Evolutionary conservation across 1,284 basidiomycete genomes (phyloP), one percentile per base, ranked within the genome.

Genomic region (Ustilago sp.): DNA sequence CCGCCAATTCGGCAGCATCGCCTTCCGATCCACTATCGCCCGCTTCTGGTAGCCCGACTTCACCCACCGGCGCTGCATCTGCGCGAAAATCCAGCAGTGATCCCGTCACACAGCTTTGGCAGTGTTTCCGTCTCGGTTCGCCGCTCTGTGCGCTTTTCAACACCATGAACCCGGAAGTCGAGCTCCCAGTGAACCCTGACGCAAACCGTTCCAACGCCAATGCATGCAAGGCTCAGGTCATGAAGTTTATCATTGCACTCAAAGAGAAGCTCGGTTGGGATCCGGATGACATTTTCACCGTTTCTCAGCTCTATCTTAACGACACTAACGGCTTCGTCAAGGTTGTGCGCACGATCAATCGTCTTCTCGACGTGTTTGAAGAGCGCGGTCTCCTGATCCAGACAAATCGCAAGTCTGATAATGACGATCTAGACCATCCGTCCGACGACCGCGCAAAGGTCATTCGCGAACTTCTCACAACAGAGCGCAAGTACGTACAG

Each of bases 401-500:
- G 82, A 83, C 78, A 38, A 87, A 90, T 59, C 88, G 90, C 23
- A 80, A 86, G 59, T 57, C 74, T 28, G 74, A 72, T 47, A 58
- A 59, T 19, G 79, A 83, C n/a, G 80, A 77, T 13, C 74, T 80
- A 23, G 73, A 80, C 19, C 68, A 77, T 38, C 83, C 83, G 11
- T 63, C 68, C 85, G 89, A 90, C 17, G 91, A 91, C 23, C 89
- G 93, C 38, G 91, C 90, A 77, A 92, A 93, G 79, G 92, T 94
- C 74, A 90, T 94, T 63, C 90, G 90, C 77, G 95, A 97, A 87
- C 91, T 96, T 79, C 90, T 97, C 58, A 93, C 94, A 85, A 95
- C 94, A 4, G 97, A 99, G 87, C 91, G 96, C 61, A 98, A 97
- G 88, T 99, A 96, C 87, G 96, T 99, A 17, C 93, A 96, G 87